Conservation (phyloP, 2,329 filamentous ascomycete species). For the Xylariaceae sp. region DNA sequence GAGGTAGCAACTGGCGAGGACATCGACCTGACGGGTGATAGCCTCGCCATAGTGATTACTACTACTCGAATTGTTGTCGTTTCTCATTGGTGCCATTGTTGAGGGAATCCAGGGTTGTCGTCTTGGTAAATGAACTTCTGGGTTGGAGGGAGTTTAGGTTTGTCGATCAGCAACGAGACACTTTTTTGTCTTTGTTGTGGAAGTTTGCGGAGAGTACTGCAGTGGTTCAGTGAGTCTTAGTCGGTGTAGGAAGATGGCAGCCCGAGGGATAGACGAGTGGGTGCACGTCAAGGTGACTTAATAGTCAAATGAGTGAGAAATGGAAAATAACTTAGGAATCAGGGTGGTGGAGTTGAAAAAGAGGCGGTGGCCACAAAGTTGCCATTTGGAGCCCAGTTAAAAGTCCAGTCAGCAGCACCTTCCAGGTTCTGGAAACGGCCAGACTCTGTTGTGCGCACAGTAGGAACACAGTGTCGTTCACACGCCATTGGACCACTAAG, state of each 20-base stretch:
- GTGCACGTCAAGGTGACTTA: too few species aligned
- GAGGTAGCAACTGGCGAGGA: slow-evolving; percentile 88
- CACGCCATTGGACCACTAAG: too few species aligned
- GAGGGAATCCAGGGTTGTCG: slow-evolving; percentile 28
- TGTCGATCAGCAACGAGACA: not conserved
- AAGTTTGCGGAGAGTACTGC: too few species aligned
- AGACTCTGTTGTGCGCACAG: not conserved
- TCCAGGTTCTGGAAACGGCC: slow-evolving; percentile 11
- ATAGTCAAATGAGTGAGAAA: too few species aligned
- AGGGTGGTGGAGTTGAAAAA: slow-evolving; percentile 2
- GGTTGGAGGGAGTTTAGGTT: not conserved
- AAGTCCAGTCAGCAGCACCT: slow-evolving; percentile 1
- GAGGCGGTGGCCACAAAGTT: slow-evolving; percentile 12
- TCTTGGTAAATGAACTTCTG: slow-evolving; percentile 1
- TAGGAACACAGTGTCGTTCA: not conserved
- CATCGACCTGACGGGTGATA: slow-evolving; percentile 62
- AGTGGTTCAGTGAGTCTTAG: too few species aligned
- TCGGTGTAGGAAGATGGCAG: too few species aligned
- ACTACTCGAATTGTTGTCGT: slow-evolving; percentile 63
- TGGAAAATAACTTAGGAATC: too few species aligned
- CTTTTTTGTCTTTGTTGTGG: too few species aligned
- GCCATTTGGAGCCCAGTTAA: too few species aligned
- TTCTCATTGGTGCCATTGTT: slow-evolving; percentile 67
- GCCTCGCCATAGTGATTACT: slow-evolving; percentile 76
- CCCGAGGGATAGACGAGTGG: too few species aligned